Conservation (phyloP, 2,329 filamentous ascomycete species). For the Penicillium sp. region DNA sequence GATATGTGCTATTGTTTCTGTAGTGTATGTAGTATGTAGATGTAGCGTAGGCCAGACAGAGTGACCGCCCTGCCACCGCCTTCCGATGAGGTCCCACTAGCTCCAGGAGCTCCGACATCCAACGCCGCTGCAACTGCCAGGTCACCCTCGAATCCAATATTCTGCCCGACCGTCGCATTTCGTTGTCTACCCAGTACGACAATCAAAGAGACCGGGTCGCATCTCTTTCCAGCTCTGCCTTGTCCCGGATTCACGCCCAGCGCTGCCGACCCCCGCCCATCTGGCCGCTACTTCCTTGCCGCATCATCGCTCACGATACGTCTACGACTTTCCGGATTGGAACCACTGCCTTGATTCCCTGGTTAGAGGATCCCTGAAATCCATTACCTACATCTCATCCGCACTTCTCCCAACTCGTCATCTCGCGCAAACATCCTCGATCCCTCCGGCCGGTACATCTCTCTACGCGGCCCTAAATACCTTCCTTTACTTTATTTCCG, state of each 20-base stretch:
- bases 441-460: not conserved
- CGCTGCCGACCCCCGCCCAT: not conserved
- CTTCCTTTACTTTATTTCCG: not conserved
- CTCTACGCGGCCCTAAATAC: not conserved
- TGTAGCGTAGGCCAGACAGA: not conserved
- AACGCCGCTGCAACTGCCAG: constrained; percentile 18
- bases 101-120: constrained; percentile 33
- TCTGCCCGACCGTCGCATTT: not conserved
- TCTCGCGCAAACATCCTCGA: not conserved
- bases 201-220: not conserved
- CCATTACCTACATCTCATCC: not conserved
- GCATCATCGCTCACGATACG: not conserved
- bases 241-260: not conserved
- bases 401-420: not conserved
- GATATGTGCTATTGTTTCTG: too few relatives aligned
- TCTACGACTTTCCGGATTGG: not conserved
- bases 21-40: too few relatives aligned
- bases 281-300: not conserved
- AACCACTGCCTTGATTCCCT: not conserved
- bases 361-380: not conserved
- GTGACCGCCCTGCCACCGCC: constrained; percentile 26
- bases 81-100: constrained; percentile 21
- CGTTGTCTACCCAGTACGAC: not conserved
- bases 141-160: not conserved
- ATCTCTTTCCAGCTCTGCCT: not conserved